Percentiles rank a stretch among this genome's conserved stretches.
These are phyloP conservation scores for Chytriomyces confervae DNA, from an alignment of 192 early-diverging fungal species.

Conservation along the genomic window DNA sequence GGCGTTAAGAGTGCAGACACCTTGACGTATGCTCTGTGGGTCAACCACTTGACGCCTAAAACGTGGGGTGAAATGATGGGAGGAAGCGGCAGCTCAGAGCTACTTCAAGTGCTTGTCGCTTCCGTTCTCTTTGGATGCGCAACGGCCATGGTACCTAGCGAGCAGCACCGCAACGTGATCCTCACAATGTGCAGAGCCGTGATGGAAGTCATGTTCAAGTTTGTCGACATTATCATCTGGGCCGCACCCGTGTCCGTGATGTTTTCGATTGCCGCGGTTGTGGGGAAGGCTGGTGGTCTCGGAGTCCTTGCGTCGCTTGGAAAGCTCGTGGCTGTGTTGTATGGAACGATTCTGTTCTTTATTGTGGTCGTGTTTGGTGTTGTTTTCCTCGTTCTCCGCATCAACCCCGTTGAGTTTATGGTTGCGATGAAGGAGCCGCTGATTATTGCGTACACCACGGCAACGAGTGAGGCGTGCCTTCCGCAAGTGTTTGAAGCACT, in stretches of 20 bases:
- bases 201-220: constrained; percentile 69
- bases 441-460: constrained; percentile 76
- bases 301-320: constrained; percentile 61
- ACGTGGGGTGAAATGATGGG: constrained; percentile 57
- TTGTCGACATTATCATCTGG: constrained; percentile 40
- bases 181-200: constrained; percentile 61
- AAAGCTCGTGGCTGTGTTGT: constrained; percentile 71
- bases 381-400: constrained; percentile 58
- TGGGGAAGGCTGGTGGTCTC: constrained; percentile 59
- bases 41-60: constrained; percentile 64
- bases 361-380: constrained; percentile 62
- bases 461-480: constrained; percentile 75
- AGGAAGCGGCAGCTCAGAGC: constrained; percentile 49
- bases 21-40: constrained; percentile 62
- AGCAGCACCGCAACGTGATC: constrained; percentile 47
- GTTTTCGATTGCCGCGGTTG: constrained; percentile 68
- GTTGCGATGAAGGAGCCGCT: constrained; percentile 63
- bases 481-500: constrained; percentile 75
- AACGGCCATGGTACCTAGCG: constrained; percentile 43
- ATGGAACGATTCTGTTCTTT: constrained; percentile 65
- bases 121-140: constrained; percentile 65
- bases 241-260: constrained; percentile 70
- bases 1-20: constrained; percentile 15
- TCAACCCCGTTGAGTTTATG: constrained; percentile 62
- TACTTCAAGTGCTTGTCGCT: constrained; percentile 70